phyloP scores from a whole-genome alignment of 2,329 filamentous ascomycete species.

The Colletotrichum truncatum region DNA sequence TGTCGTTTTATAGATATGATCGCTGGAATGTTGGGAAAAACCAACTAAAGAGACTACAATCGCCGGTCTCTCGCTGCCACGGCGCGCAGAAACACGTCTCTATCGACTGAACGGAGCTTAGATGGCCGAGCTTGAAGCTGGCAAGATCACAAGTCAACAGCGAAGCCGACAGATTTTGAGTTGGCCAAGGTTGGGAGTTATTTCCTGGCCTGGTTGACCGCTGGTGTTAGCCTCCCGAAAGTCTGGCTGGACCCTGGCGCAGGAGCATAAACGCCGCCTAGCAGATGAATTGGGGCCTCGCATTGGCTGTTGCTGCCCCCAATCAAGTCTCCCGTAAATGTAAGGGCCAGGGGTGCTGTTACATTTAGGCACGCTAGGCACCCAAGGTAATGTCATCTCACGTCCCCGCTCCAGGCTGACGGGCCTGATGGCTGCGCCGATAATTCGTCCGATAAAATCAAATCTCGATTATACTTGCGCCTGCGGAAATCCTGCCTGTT shows the following conservation, averaged over 20 bases:
- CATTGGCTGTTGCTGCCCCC: neutral
- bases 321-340: neutral
- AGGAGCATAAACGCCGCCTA: neutral
- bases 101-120: neutral
- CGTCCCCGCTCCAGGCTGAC: neutral
- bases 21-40: no score
- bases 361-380: neutral
- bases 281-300: neutral
- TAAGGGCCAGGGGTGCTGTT: neutral
- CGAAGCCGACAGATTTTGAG: neutral
- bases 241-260: conserved; percentile 1
- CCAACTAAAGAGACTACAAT: no score
- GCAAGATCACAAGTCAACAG: neutral
- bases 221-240: neutral
- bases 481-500: neutral
- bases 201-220: neutral
- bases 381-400: neutral
- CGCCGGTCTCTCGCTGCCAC: no score
- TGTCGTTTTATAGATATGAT: no score
- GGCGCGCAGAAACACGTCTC: no score
- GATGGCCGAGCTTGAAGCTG: neutral
- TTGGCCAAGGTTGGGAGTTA: no score
- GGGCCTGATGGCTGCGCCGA: no score
- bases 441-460: no score
- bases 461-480: neutral